These are phyloP conservation scores for Colletotrichum lini DNA, from an alignment of 2,329 filamentous ascomycete species.

Conservation along the genomic window DNA sequence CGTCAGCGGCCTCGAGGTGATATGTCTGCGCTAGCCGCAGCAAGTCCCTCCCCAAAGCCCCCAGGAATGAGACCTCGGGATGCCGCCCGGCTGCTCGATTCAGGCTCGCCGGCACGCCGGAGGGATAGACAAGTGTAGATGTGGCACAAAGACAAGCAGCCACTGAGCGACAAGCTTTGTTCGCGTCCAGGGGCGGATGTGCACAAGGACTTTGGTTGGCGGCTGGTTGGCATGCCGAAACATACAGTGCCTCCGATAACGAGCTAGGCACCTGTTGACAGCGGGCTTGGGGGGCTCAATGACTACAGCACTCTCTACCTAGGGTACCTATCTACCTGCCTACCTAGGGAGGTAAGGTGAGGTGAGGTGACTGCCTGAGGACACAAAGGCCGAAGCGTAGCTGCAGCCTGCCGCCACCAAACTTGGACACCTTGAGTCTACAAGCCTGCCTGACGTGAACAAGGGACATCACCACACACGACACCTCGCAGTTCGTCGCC, in stretches of 20 bases:
- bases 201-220: slow-evolving; percentile 7
- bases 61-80: slow-evolving; percentile 21
- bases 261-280: background rate
- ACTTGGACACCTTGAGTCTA: slow-evolving; percentile 34
- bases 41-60: background rate
- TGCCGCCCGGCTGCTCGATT: slow-evolving; percentile 18
- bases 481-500: slow-evolving; percentile 44
- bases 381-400: slow-evolving; percentile 5
- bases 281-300: too few species aligned
- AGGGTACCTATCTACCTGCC: too few species aligned
- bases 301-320: too few species aligned
- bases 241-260: background rate
- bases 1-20: slow-evolving; percentile 25
- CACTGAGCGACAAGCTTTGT: slow-evolving; percentile 27
- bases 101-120: background rate
- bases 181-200: slow-evolving; percentile 5
- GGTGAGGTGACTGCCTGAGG: slow-evolving; percentile 28
- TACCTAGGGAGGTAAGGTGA: background rate
- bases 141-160: slow-evolving; percentile 21
- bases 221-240: background rate
- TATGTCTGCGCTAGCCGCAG: slow-evolving; percentile 16
- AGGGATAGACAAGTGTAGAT: background rate
- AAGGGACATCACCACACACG: slow-evolving; percentile 24
- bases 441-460: slow-evolving; percentile 37
- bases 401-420: slow-evolving; percentile 15